Percentiles rank a stretch among this genome's conserved stretches.
These are phyloP conservation scores for Glycine soja DNA, from an alignment of 306 rosid genomes.

Conservation along the genomic window DNA sequence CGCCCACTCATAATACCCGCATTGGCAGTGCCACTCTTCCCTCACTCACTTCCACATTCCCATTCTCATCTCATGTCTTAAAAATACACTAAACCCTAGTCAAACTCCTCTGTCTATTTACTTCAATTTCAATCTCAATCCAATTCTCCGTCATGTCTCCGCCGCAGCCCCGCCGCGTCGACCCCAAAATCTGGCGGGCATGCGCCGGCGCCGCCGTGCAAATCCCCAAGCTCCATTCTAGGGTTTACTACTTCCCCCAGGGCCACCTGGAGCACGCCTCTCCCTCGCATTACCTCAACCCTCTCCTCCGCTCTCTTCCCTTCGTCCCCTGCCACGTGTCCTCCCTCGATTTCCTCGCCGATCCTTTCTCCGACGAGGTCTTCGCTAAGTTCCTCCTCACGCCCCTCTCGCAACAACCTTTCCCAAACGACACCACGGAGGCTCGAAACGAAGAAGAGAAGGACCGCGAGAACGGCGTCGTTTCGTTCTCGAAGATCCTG, in stretches of 20 bases:
- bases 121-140: background rate
- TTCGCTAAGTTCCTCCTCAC: conserved; percentile 60
- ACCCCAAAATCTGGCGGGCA: conserved; percentile 72
- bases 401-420: conserved; percentile 41
- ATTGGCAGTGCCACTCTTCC: background rate
- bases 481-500: conserved; percentile 67
- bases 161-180: conserved; percentile 41
- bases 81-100: background rate
- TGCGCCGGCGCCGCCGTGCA: conserved; percentile 66
- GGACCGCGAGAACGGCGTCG: conserved; percentile 15
- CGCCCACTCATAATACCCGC: background rate
- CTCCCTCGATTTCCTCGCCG: conserved; percentile 58
- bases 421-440: background rate
- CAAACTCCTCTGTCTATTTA: background rate
- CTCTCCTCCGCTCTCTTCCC: conserved; percentile 44
- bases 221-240: conserved; percentile 62
- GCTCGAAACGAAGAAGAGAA: background rate
- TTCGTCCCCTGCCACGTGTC: conserved; percentile 55
- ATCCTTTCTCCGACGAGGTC: conserved; percentile 71
- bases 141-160: conserved; percentile 14
- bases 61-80: background rate
- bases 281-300: conserved; percentile 23
- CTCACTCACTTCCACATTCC: background rate
- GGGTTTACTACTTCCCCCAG: conserved; percentile 86
- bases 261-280: conserved; percentile 74